Evolutionary conservation across 139 green algal species (phyloP).

Genomic region (Chlorella sp.): DNA sequence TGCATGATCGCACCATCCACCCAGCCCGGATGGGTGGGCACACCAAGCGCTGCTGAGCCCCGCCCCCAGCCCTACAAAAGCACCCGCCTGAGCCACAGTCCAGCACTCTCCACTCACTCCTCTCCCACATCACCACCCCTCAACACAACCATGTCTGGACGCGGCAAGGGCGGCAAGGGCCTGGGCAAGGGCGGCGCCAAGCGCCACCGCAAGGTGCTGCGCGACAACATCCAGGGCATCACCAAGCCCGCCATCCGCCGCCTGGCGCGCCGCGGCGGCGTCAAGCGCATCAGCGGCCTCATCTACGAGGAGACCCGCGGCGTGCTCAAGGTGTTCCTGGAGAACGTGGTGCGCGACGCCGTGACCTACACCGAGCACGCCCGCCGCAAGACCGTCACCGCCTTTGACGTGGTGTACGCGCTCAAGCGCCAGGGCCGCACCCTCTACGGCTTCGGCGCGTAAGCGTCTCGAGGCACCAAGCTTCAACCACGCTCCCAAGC

Average conservation of each 20-base stretch:
- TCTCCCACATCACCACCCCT: too few relatives aligned
- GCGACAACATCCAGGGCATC: constrained; percentile 70
- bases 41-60: too few relatives aligned
- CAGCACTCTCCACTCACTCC: too few relatives aligned
- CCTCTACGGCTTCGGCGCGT: constrained; percentile 72
- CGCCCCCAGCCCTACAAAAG: too few relatives aligned
- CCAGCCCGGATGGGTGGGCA: too few relatives aligned
- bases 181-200: constrained; percentile 93
- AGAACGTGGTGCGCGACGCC: constrained; percentile 93
- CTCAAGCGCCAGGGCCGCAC: constrained; percentile 95
- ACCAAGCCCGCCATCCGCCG: constrained; percentile 88
- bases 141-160: constrained; percentile 87
- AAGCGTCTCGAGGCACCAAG: too few relatives aligned
- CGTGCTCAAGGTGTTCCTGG: constrained; percentile 93
- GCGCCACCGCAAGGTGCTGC: constrained; percentile 91
- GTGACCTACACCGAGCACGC: constrained; percentile 99
- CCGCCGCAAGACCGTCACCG: constrained; percentile 95
- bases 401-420: constrained; percentile 94
- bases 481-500: too few relatives aligned
- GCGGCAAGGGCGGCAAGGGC: constrained; percentile 94
- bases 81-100: too few relatives aligned
- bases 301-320: constrained; percentile 92
- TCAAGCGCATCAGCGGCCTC: constrained; percentile 88
- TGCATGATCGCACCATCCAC: too few relatives aligned
- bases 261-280: constrained; percentile 81